These are phyloP conservation scores for Aschersonia sp. DNA, from an alignment of 2,329 filamentous ascomycete species.

Conservation along the genomic window DNA sequence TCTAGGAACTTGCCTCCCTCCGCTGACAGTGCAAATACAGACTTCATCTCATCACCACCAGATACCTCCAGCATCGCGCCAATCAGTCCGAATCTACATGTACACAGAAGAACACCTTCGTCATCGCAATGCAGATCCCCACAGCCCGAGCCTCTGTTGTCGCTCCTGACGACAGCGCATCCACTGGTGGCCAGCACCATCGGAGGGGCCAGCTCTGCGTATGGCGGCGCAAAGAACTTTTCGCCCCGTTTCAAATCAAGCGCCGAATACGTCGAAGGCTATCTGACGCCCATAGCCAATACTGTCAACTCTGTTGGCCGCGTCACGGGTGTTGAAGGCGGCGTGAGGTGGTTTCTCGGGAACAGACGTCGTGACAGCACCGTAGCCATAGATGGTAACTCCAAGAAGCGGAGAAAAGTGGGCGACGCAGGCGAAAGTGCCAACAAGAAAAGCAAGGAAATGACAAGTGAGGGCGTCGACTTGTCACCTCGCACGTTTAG, in stretches of 20 bases:
- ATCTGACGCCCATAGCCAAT: slow-evolving; percentile 72
- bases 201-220: slow-evolving; percentile 71
- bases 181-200: slow-evolving; percentile 77
- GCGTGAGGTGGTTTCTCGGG: slow-evolving; percentile 71
- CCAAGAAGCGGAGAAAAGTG: slow-evolving; percentile 45
- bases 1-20: not conserved
- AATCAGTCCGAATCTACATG: slow-evolving; percentile 14
- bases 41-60: slow-evolving; percentile 53
- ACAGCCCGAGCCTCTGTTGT: slow-evolving; percentile 66
- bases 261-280: slow-evolving; percentile 81
- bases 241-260: slow-evolving; percentile 80
- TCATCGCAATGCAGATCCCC: slow-evolving; percentile 17
- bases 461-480: slow-evolving; percentile 7
- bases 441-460: slow-evolving; percentile 7
- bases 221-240: slow-evolving; percentile 78
- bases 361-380: slow-evolving; percentile 32
- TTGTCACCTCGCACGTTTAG: slow-evolving; percentile 13
- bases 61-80: slow-evolving; percentile 26
- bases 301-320: slow-evolving; percentile 74
- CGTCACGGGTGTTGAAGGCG: slow-evolving; percentile 75
- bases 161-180: slow-evolving; percentile 76
- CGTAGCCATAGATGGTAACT: slow-evolving; percentile 19
- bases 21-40: slow-evolving; percentile 18
- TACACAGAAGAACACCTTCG: slow-evolving; percentile 1
- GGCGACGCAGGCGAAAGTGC: slow-evolving; percentile 22